Evolutionary conservation across 2,329 filamentous ascomycete species (phyloP).

Genomic region (Colletotrichum noveboracense): DNA sequence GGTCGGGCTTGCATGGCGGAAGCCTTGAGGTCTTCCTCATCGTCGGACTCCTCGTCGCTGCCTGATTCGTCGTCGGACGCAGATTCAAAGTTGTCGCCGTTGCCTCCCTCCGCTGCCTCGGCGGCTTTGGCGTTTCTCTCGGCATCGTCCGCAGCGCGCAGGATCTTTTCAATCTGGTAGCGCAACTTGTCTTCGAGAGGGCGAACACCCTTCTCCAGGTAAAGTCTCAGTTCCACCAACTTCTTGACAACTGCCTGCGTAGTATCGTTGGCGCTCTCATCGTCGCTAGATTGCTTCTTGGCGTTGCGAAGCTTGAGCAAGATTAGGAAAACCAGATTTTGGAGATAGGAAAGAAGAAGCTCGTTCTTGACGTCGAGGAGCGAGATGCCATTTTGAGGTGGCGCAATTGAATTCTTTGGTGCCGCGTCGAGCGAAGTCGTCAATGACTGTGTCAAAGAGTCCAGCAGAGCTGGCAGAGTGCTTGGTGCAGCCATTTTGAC

Average conservation of each 20-base stretch:
- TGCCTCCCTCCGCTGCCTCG: conserved; percentile 36
- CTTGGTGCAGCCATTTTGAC: conserved; percentile 51
- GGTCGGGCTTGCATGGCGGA: conserved; percentile 30
- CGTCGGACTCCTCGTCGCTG: conserved; percentile 38
- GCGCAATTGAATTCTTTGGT: conserved; percentile 68
- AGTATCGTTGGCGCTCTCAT: conserved; percentile 44
- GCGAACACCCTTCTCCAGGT: conserved; percentile 89
- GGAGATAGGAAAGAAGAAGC: conserved; percentile 92
- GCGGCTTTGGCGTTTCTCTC: conserved; percentile 51
- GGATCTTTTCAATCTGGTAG: conserved; percentile 95
- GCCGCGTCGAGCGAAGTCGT: conserved; percentile 71
- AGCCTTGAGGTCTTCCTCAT: conserved; percentile 26
- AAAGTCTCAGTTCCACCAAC: conserved; percentile 89
- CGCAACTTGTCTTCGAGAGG: conserved; percentile 89
- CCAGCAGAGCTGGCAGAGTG: conserved; percentile 54
- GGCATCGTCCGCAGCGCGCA: conserved; percentile 83
- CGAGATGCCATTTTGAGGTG: conserved; percentile 88
- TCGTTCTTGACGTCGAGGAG: conserved; percentile 97
- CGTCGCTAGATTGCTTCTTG: conserved; percentile 29
- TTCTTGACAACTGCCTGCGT: conserved; percentile 79
- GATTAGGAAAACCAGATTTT: conserved; percentile 90
- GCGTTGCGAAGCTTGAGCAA: conserved; percentile 76
- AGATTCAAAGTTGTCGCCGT: conserved; percentile 35
- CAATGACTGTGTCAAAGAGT: conserved; percentile 63
- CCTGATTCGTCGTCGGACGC: conserved; percentile 38